Conservation (phyloP, 352 stramenopile species). For the Pythium dissimile region DNA sequence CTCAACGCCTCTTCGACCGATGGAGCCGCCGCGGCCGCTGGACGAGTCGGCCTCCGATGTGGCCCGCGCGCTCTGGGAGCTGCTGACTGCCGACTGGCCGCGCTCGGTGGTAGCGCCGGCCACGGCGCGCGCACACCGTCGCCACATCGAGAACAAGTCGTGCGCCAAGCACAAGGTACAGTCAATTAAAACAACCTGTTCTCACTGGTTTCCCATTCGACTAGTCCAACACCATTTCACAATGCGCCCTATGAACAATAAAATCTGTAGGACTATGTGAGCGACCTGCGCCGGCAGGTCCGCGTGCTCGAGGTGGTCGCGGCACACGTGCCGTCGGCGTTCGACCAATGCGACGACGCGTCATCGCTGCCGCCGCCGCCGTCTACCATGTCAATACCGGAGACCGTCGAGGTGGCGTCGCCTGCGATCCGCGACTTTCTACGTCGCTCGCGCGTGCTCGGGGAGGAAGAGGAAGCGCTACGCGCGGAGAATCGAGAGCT, state of each 20-base stretch:
- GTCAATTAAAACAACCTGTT: no score
- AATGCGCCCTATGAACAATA: no score
- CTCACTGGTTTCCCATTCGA: no score
- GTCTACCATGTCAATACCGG: no score
- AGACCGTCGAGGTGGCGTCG: not conserved
- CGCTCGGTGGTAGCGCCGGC: not conserved
- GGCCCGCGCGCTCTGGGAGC: not conserved
- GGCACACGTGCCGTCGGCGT: not conserved
- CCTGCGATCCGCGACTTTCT: slow-evolving; percentile 3
- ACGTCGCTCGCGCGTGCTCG: not conserved
- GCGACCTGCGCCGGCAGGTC: slow-evolving; percentile 5
- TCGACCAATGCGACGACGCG: not conserved
- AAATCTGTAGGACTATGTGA: not conserved
- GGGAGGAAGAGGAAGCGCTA: not conserved
- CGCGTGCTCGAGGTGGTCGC: slow-evolving; percentile 2
- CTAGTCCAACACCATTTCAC: no score
- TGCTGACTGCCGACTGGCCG: not conserved
- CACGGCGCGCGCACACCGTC: not conserved
- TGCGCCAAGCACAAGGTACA: slow-evolving; percentile 1
- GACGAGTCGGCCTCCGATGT: no score
- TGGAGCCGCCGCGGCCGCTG: no score
- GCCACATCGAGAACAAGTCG: slow-evolving; percentile 2
- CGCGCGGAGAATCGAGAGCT: not conserved
- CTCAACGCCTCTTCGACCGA: no score
- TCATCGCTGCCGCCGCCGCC: no score